Evolutionary conservation across 306 rosid species (phyloP).

Genomic region (Albizia julibrissin): DNA sequence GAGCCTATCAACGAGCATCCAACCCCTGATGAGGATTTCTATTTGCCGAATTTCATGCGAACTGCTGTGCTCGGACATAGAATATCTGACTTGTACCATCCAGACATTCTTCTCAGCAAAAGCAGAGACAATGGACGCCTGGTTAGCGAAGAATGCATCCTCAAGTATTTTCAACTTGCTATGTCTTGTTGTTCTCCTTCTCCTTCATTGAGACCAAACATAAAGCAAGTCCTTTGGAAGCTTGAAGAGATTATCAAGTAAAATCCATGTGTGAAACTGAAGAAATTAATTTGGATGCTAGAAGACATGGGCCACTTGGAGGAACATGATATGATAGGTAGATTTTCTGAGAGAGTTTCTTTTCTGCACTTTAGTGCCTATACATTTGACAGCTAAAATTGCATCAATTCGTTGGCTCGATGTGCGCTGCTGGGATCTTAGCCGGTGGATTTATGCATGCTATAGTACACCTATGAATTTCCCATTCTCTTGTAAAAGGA

Average conservation of each 20-base stretch:
- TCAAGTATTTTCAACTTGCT: slow-evolving; percentile 77
- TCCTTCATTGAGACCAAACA: slow-evolving; percentile 77
- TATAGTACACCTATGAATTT: background rate
- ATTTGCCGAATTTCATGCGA: slow-evolving; percentile 78
- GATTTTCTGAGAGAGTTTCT: background rate
- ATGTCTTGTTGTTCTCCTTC: slow-evolving; percentile 89
- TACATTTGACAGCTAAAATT: background rate
- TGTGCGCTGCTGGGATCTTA: background rate
- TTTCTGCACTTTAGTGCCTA: background rate
- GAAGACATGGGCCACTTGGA: slow-evolving; percentile 22
- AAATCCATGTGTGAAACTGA: slow-evolving; percentile 8
- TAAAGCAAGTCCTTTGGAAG: slow-evolving; percentile 71
- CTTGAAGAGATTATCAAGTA: slow-evolving; percentile 72
- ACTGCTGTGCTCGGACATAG: slow-evolving; percentile 76
- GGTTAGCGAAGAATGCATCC: slow-evolving; percentile 59
- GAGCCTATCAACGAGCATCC: slow-evolving; percentile 76
- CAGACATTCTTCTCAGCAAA: slow-evolving; percentile 62
- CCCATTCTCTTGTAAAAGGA: background rate
- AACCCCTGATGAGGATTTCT: slow-evolving; percentile 82
- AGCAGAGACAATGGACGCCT: slow-evolving; percentile 34
- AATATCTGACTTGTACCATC: slow-evolving; percentile 77
- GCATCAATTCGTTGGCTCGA: background rate
- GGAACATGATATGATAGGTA: slow-evolving; percentile 14
- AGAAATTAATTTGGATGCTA: slow-evolving; percentile 24
- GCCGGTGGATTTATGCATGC: background rate